Percentiles rank a stretch among this genome's conserved stretches.
These are phyloP conservation scores for Capronia americana DNA, from an alignment of 2,329 filamentous ascomycete species.

Conservation along the genomic window DNA sequence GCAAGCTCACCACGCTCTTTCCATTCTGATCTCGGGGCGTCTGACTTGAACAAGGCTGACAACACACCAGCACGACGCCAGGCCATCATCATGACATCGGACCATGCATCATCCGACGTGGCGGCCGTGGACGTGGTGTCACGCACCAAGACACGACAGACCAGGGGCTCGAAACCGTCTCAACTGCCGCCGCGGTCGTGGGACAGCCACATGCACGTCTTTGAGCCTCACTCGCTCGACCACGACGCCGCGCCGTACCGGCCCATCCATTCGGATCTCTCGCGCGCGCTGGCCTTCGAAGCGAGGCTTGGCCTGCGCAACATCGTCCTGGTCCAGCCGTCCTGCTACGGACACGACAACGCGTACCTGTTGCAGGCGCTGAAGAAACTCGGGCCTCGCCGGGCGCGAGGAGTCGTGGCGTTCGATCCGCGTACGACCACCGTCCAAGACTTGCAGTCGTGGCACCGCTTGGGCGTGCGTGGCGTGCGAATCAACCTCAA, in stretches of 20 bases:
- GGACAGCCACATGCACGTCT: constrained; percentile 69
- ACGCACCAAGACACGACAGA: too few relatives aligned
- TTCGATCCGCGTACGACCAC: too few relatives aligned
- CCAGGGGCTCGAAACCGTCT: constrained; percentile 41
- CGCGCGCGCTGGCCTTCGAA: constrained; percentile 61
- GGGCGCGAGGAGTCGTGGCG: too few relatives aligned
- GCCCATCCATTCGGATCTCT: constrained; percentile 58
- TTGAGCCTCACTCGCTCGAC: constrained; percentile 60
- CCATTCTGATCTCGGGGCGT: too few relatives aligned
- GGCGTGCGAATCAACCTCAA: constrained; percentile 66
- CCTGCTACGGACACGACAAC: constrained; percentile 67
- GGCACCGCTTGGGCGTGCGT: constrained; percentile 64
- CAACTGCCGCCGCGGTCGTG: constrained; percentile 55
- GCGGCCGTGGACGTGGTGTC: too few relatives aligned
- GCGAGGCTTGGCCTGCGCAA: constrained; percentile 58
- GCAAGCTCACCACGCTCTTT: too few relatives aligned
- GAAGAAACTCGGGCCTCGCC: constrained; percentile 43
- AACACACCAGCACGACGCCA: too few relatives aligned
- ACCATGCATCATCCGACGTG: too few relatives aligned
- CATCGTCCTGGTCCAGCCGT: constrained; percentile 66
- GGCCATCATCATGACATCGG: too few relatives aligned
- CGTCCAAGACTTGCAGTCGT: constrained; percentile 53
- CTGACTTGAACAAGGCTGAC: too few relatives aligned
- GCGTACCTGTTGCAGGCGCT: constrained; percentile 63
- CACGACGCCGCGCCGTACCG: constrained; percentile 59